phyloP scores from a whole-genome alignment of 805 yeast genomes.

The Yarrowia yakushimensis region DNA sequence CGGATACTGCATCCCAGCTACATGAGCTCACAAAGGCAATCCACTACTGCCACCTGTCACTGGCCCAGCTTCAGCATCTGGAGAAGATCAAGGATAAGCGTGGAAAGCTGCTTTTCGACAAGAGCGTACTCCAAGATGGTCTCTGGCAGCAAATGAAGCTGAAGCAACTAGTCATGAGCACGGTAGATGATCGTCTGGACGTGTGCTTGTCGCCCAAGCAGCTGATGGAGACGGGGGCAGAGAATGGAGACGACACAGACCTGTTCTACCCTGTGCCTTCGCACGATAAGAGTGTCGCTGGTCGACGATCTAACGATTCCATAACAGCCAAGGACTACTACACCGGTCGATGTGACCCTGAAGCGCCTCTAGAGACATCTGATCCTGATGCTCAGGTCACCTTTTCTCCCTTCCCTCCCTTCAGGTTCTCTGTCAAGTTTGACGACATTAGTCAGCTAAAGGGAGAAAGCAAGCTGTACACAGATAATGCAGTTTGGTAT shows the following conservation, averaged over 20 bases:
- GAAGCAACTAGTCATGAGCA: constrained; percentile 28
- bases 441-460: constrained; percentile 46
- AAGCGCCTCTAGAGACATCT: not conserved
- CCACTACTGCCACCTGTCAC: constrained; percentile 48
- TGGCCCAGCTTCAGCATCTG: constrained; percentile 46
- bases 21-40: constrained; percentile 43
- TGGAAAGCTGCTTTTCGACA: constrained; percentile 43
- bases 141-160: constrained; percentile 49
- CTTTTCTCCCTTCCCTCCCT: constrained; percentile 48
- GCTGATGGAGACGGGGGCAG: not conserved
- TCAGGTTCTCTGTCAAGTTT: constrained; percentile 52
- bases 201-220: not conserved
- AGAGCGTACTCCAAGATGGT: constrained; percentile 45
- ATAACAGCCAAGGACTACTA: constrained; percentile 5
- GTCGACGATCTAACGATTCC: constrained; percentile 3
- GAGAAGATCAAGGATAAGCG: constrained; percentile 42
- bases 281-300: constrained; percentile 19
- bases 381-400: constrained; percentile 10
- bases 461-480: constrained; percentile 49
- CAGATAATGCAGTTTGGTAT: constrained; percentile 50
- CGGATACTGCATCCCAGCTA: not conserved
- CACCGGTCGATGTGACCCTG: not conserved
- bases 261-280: constrained; percentile 3
- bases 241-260: not conserved
- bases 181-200: constrained; percentile 4